phyloP scores from a whole-genome alignment of 2,329 filamentous ascomycete species.

The Xylaria sp. region DNA sequence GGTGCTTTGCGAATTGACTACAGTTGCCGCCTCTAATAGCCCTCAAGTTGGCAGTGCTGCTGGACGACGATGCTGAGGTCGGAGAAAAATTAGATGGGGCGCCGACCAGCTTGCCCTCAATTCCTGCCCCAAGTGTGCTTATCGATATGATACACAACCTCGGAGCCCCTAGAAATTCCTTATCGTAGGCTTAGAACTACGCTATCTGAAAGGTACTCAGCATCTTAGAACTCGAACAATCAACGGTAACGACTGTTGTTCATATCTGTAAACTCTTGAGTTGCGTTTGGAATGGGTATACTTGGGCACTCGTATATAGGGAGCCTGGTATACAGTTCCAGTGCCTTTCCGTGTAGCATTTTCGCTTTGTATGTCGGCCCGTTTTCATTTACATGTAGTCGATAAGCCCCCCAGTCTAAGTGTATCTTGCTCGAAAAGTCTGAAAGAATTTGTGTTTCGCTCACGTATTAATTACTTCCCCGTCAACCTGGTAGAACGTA shows the following conservation, averaged over 20 bases:
- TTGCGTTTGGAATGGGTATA: no score
- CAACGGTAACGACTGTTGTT: no score
- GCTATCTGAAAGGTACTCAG: background rate
- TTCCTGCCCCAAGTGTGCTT: constrained; percentile 45
- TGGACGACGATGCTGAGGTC: constrained; percentile 33
- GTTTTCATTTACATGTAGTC: background rate
- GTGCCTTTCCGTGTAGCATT: background rate
- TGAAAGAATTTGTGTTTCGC: background rate
- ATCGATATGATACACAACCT: constrained; percentile 45
- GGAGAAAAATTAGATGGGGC: constrained; percentile 45
- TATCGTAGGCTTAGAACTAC: constrained; percentile 27
- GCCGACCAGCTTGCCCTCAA: constrained; percentile 46
- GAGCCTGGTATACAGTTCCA: no score
- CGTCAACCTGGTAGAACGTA: background rate
- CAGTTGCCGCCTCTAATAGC: constrained; percentile 11
- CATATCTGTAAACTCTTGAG: no score
- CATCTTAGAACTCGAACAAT: background rate
- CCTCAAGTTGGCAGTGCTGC: constrained; percentile 14
- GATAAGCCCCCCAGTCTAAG: no score
- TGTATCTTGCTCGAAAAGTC: no score
- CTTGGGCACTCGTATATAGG: no score
- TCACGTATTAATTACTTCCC: background rate
- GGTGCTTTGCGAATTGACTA: constrained; percentile 14
- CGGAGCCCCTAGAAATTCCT: constrained; percentile 10
- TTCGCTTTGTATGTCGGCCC: background rate